phyloP scores from a whole-genome alignment of 306 rosid genomes.

The Vigna mungo region DNA sequence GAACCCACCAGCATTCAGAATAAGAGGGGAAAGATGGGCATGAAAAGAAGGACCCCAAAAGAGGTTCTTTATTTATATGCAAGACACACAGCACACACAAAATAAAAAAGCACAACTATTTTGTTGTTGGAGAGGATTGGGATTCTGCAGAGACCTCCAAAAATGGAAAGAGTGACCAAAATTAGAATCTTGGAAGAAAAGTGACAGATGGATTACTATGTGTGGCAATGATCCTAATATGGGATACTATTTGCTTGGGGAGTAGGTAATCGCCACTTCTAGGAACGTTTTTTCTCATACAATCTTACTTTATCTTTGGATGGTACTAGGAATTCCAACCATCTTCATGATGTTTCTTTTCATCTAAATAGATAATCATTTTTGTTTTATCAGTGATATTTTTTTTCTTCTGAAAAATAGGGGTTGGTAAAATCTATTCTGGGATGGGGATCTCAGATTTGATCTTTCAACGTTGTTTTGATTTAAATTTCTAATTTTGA shows the following conservation, averaged over 20 bases:
- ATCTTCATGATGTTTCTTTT: not conserved
- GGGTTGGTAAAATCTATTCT: not conserved
- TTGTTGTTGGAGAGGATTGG: constrained; percentile 32
- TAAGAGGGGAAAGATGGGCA: not conserved
- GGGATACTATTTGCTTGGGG: constrained; percentile 56
- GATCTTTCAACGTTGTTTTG: not conserved
- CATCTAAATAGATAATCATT: not conserved
- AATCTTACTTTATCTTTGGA: constrained; percentile 30
- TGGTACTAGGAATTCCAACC: constrained; percentile 35
- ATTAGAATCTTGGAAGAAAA: constrained; percentile 51
- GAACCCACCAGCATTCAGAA: constrained; percentile 25
- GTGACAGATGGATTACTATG: constrained; percentile 60
- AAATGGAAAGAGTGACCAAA: constrained; percentile 59
- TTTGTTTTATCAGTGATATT: not conserved
- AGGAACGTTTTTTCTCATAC: constrained; percentile 13
- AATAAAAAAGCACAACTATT: not conserved
- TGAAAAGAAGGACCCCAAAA: not conserved
- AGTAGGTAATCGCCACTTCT: constrained; percentile 52
- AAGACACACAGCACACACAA: not conserved
- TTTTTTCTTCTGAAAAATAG: not conserved
- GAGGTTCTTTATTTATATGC: constrained; percentile 26
- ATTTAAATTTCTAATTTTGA: not conserved
- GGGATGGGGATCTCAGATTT: not conserved
- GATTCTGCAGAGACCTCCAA: constrained; percentile 42
- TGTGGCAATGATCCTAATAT: constrained; percentile 56